Percentiles rank a stretch among this genome's conserved stretches.
phyloP scores from a whole-genome alignment of 2,329 filamentous ascomycete genomes.

The Nothopassalora personata region DNA sequence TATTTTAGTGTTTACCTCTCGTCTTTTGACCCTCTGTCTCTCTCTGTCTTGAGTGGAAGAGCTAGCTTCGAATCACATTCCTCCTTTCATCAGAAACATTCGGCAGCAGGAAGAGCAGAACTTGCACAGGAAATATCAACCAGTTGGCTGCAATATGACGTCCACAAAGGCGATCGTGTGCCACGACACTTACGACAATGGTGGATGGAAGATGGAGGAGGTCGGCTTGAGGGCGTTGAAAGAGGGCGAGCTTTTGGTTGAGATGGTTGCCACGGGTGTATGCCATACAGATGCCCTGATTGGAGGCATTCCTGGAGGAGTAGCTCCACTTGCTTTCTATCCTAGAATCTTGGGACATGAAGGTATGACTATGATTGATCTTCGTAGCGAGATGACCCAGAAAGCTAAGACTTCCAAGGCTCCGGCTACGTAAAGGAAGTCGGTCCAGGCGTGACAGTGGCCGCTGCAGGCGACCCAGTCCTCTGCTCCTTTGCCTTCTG shows the following conservation, averaged over 20 bases:
- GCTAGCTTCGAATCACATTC: conserved; percentile 27
- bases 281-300: conserved; percentile 53
- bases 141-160: conserved; percentile 15
- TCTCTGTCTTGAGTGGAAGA: conserved; percentile 14
- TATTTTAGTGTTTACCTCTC: conserved; percentile 6
- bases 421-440: conserved; percentile 47
- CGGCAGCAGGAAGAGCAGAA: conserved; percentile 23
- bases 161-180: conserved; percentile 36
- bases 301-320: conserved; percentile 35
- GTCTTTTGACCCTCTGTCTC: not conserved
- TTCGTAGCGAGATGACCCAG: not conserved
- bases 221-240: conserved; percentile 34
- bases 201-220: conserved; percentile 39
- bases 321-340: conserved; percentile 38
- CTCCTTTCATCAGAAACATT: conserved; percentile 22
- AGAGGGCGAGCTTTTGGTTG: conserved; percentile 48
- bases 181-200: conserved; percentile 33
- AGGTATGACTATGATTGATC: conserved; percentile 33
- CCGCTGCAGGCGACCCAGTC: conserved; percentile 43
- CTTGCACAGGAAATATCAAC: conserved; percentile 6
- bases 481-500: conserved; percentile 48
- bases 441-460: conserved; percentile 39
- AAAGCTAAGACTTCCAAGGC: conserved; percentile 20
- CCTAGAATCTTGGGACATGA: conserved; percentile 51
- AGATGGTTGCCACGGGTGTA: conserved; percentile 50